Base-by-base conservation (phyloP, 208 protist species). In the Angomonas deanei region DNA sequence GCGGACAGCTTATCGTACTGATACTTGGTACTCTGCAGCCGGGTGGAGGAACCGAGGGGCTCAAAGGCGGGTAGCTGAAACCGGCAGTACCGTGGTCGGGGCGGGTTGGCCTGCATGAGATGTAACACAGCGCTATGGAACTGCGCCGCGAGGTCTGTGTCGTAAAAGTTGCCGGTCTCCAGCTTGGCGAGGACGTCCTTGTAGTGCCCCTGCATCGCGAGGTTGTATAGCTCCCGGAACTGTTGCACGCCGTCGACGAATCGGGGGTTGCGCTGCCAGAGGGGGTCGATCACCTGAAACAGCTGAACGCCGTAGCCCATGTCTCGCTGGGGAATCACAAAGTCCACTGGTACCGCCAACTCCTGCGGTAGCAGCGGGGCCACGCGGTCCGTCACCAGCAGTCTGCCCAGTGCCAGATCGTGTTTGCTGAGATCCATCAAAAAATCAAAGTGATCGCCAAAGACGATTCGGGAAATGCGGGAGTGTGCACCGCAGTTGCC, bases 401-500 rank as follows among this genome's bases (percentile, higher is more conserved):
- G 58, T 1, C 59, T 59, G 19, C 74, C 71, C 24, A 53, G 30
- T 19, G 47, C 54, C 15, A 81, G 33, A 28, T 77, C 60, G 66
- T 76, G 57, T 28, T 61, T 64, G 1, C 64, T 26, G 0, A 76
- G 39, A 39, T 72, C 66, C 19, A 78, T n/a, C 3, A 46, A 32
- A 38, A 85, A 72, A 48, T 75, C 61, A 23, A 81, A 33, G 27
- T 74, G 70, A 27, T 78, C 69, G 10, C 78, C 78, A 10, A 72
- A 74, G 27, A 85, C 38, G 15, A 75, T 68, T 19, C 73, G 78
- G 0, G 78, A 42, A 32, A 69, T 67, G 31, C 78, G 74, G 33
- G 58, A 49, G 62, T 81, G 64, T 1, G 78, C 74, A 46, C 84
- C 84, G 68, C 78, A 88, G 32, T 72, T 84, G 32, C 80, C 84